Evolutionary conservation across 2,329 filamentous ascomycete genomes (phyloP).

Genomic region (Cercospora nicotianae): DNA sequence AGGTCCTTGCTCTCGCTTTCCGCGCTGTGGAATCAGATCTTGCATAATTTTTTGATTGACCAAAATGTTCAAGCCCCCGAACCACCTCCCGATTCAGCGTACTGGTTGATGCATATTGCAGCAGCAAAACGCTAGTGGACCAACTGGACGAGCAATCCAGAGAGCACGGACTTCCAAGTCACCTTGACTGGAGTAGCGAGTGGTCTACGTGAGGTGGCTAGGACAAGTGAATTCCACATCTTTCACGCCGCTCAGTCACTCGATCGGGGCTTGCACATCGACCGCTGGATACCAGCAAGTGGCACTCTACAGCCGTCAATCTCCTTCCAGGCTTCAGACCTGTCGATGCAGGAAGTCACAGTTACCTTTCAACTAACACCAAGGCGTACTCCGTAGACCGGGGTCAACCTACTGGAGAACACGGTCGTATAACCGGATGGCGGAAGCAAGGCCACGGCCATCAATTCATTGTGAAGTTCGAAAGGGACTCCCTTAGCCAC

Average conservation of each 20-base stretch:
- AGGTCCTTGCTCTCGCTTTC: neutral
- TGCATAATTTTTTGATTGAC: neutral
- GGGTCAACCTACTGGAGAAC: neutral
- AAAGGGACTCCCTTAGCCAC: neutral
- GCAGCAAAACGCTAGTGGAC: neutral
- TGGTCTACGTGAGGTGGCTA: neutral
- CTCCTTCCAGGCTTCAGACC: neutral
- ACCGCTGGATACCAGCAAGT: neutral
- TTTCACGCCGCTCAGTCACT: neutral
- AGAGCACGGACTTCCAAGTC: neutral
- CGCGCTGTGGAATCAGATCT: neutral
- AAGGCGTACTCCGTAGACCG: neutral
- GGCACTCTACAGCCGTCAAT: neutral
- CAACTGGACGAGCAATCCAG: neutral
- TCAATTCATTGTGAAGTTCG: neutral
- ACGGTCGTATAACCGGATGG: neutral
- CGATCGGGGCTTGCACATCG: neutral
- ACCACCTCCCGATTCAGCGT: neutral
- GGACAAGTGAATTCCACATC: neutral
- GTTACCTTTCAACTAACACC: neutral
- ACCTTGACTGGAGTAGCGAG: neutral
- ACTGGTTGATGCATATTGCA: neutral
- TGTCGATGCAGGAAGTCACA: neutral
- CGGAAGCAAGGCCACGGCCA: neutral
- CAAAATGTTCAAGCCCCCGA: neutral